phyloP scores from a whole-genome alignment of 2,329 filamentous ascomycete species.

The Epichloe gansuensis region DNA sequence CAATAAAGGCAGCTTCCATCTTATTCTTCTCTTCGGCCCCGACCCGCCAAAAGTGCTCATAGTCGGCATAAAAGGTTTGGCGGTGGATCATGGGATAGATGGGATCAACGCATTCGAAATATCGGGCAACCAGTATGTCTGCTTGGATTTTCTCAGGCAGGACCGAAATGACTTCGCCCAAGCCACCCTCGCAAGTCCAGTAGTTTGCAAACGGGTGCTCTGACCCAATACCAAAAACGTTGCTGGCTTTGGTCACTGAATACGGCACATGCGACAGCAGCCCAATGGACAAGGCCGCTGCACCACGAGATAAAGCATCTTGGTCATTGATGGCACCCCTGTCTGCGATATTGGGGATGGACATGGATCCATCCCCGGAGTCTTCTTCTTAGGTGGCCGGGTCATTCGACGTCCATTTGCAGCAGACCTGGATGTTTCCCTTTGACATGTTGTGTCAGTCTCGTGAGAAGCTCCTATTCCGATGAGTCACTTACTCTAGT shows the following conservation, averaged over 20 bases:
- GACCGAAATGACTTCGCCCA: slow-evolving; percentile 63
- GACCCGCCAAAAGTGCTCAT: slow-evolving; percentile 65
- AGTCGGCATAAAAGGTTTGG: slow-evolving; percentile 64
- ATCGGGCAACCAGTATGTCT: slow-evolving; percentile 52
- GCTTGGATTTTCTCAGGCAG: slow-evolving; percentile 65
- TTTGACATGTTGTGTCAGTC: slow-evolving; percentile 14
- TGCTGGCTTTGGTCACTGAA: slow-evolving; percentile 57
- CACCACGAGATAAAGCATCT: slow-evolving; percentile 33
- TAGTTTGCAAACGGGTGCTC: slow-evolving; percentile 76
- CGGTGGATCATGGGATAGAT: slow-evolving; percentile 72
- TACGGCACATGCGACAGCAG: slow-evolving; percentile 64
- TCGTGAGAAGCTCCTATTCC: slow-evolving; percentile 3
- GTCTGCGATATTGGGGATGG: slow-evolving; percentile 44
- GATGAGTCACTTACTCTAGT: slow-evolving; percentile 49
- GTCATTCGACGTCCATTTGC: slow-evolving; percentile 44
- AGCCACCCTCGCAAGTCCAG: slow-evolving; percentile 67
- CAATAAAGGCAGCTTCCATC: slow-evolving; percentile 57
- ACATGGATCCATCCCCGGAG: slow-evolving; percentile 25
- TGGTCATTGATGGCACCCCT: slow-evolving; percentile 34
- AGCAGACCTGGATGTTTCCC: slow-evolving; percentile 44
- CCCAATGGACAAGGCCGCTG: slow-evolving; percentile 43
- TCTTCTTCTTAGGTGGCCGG: slow-evolving; percentile 43
- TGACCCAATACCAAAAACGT: slow-evolving; percentile 69
- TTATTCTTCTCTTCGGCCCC: slow-evolving; percentile 42
- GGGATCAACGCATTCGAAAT: slow-evolving; percentile 63